Evolutionary conservation across 2,329 filamentous ascomycete species (phyloP).

Genomic region (Akanthomyces dipterigenus): DNA sequence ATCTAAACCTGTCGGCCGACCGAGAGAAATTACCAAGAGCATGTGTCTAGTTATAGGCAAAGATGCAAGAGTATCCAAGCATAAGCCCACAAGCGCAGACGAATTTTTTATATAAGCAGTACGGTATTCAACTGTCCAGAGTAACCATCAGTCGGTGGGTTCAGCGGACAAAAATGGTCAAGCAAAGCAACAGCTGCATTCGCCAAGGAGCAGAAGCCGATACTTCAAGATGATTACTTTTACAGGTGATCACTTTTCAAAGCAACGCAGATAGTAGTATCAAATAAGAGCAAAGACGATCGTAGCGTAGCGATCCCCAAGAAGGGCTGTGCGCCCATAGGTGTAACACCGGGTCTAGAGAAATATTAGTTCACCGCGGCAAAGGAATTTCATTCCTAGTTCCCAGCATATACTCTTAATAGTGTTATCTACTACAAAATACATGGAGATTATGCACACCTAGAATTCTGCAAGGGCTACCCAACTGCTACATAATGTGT

Average conservation of each 20-base stretch:
- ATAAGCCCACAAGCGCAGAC: slow-evolving; percentile 14
- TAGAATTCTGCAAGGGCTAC: neutral
- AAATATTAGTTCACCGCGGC: slow-evolving; percentile 8
- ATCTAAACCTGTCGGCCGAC: slow-evolving; percentile 10
- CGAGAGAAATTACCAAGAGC: slow-evolving; percentile 14
- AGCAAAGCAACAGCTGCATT: slow-evolving; percentile 9
- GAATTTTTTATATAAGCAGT: slow-evolving; percentile 11
- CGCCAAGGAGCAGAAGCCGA: slow-evolving; percentile 11
- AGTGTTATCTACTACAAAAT: neutral
- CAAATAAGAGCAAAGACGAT: slow-evolving; percentile 9
- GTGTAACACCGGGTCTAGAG: slow-evolving; percentile 4
- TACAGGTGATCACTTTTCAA: neutral
- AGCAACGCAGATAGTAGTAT: neutral
- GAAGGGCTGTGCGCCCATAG: slow-evolving; percentile 5
- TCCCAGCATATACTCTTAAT: slow-evolving; percentile 10
- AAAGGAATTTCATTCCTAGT: slow-evolving; percentile 6
- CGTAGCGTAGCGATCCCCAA: neutral
- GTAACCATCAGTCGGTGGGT: slow-evolving; percentile 8
- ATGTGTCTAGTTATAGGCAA: slow-evolving; percentile 14
- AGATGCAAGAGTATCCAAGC: slow-evolving; percentile 10
- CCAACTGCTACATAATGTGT: too few relatives aligned
- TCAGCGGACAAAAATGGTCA: slow-evolving; percentile 12
- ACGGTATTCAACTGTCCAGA: slow-evolving; percentile 12
- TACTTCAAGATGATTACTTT: slow-evolving; percentile 7
- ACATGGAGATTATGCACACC: neutral